A percentile compares a stretch with the other conserved stretches of the same genome.
phyloP scores from a whole-genome alignment of 2,329 filamentous ascomycete genomes.

The Ascocoryne sarcoides region DNA sequence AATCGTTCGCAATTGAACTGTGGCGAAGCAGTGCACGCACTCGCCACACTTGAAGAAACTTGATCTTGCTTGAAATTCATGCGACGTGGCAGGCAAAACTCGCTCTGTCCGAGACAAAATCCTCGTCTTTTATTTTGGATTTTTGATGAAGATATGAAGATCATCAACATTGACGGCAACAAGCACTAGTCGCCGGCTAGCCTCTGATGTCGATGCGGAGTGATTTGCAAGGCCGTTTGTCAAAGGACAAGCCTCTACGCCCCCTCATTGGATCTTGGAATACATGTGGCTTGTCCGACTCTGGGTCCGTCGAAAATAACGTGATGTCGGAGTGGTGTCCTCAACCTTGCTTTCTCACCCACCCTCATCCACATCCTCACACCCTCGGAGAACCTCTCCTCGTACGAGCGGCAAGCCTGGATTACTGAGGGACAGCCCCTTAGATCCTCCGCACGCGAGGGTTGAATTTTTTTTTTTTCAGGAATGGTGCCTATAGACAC shows the following conservation, averaged over 20 bases:
- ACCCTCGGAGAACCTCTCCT: slow-evolving; percentile 2
- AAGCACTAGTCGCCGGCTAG: slow-evolving; percentile 2
- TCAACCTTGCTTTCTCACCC: slow-evolving; percentile 10
- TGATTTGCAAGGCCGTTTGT: slow-evolving; percentile 12
- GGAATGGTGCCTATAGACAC: slow-evolving; percentile 3
- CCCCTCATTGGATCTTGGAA: slow-evolving; percentile 18
- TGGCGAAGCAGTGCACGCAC: slow-evolving; percentile 21
- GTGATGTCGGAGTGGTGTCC: slow-evolving; percentile 24
- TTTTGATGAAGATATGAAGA: not conserved
- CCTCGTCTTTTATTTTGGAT: not conserved
- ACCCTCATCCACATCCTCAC: not conserved
- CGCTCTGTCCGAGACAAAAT: too few relatives aligned
- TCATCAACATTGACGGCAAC: slow-evolving; percentile 3
- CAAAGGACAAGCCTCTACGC: slow-evolving; percentile 15
- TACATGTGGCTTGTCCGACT: slow-evolving; percentile 9
- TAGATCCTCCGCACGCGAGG: not conserved
- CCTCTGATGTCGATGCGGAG: slow-evolving; percentile 4
- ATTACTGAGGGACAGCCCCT: too few relatives aligned
- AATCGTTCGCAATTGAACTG: slow-evolving; percentile 15
- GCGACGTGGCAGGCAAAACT: slow-evolving; percentile 1
- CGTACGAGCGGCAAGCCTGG: too few relatives aligned
- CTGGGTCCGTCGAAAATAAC: slow-evolving; percentile 21
- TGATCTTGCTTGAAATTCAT: too few relatives aligned
- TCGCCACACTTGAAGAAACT: too few relatives aligned
- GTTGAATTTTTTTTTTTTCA: not conserved